Conservation (phyloP, 2,329 filamentous ascomycete genomes). For the Delphinella strobiligena region DNA sequence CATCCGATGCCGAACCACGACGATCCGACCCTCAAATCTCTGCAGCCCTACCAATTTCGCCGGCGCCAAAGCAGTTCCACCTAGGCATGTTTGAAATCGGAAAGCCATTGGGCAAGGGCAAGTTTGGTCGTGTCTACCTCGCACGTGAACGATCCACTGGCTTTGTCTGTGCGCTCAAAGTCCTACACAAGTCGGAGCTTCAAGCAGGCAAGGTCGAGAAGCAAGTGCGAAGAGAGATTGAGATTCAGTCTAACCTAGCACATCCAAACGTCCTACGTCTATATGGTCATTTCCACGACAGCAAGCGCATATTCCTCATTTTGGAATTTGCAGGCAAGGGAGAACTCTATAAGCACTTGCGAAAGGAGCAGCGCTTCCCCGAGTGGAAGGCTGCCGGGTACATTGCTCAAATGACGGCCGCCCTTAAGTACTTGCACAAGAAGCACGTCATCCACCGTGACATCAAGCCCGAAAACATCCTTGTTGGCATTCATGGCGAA, state of each 20-base stretch:
- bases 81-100: conserved; percentile 89
- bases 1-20: conserved; percentile 22
- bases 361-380: conserved; percentile 11
- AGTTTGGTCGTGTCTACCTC: conserved; percentile 73
- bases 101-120: conserved; percentile 70
- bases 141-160: conserved; percentile 64
- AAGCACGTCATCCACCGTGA: conserved; percentile 14
- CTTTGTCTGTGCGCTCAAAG: conserved; percentile 74
- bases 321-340: conserved; percentile 13
- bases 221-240: conserved; percentile 25
- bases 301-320: conserved; percentile 14
- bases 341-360: conserved; percentile 13
- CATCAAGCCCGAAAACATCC: conserved; percentile 14
- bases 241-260: conserved; percentile 13
- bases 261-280: conserved; percentile 14
- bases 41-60: conserved; percentile 1
- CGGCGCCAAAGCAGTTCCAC: conserved; percentile 49
- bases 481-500: conserved; percentile 13
- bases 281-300: conserved; percentile 14
- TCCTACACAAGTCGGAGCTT: conserved; percentile 70
- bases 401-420: conserved; percentile 12
- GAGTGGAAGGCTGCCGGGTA: conserved; percentile 13
- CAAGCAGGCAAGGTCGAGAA: conserved; percentile 70
- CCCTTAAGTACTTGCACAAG: conserved; percentile 13
- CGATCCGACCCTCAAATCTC: conserved; percentile 8